Base-by-base conservation (phyloP, 495 filamentous ascomycete genomes). In the Daldinia decipiens region DNA sequence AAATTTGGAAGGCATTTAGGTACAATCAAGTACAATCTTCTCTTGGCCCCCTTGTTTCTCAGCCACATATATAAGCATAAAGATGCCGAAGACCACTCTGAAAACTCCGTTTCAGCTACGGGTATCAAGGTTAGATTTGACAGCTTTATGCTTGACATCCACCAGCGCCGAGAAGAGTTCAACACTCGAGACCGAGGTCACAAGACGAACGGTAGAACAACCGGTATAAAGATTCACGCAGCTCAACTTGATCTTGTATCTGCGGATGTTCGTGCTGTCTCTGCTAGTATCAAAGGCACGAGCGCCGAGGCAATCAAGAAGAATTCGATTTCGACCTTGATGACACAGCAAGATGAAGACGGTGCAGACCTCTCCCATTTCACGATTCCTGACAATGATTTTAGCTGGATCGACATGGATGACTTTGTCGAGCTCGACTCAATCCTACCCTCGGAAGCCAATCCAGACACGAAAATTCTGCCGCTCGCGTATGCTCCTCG, bases 1-100 rank as follows among this genome's bases (percentile, higher is more conserved):
- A 99, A 99, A 78, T 98, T 99, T 79, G 95, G 94, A 31, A 89
- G 96, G 53, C 95, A 99, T 80, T 82, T 99, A 60, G 95, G 93
- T 7, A 98, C 96, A 9, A 93, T 99, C 81, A 98, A 99, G 81
- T 98, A 99, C 80, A 97, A 94, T 70, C 79, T 99, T 43, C 87
- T 97, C 6, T 83, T 99, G 13, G 95, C 96, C 2, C 95, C 95
- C 1, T 82, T 99, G 5, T 99, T 95, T 75, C 88, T 98, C 54
- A 94, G 93, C 63, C 95, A 99, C 65, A 92, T 99, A 40, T 99
- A 99, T 83, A 98, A 97, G 79, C 96, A 99, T 81, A 97, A 97
- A 73, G 96, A 98, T 74, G 89, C 87, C 3, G 94, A 97, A 76
- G 94, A 97, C 55, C 91, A 91, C 75, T 84, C 86, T 1, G 90